Base-by-base conservation (phyloP, 2,329 filamentous ascomycete genomes). In the Epichloe elymi region DNA sequence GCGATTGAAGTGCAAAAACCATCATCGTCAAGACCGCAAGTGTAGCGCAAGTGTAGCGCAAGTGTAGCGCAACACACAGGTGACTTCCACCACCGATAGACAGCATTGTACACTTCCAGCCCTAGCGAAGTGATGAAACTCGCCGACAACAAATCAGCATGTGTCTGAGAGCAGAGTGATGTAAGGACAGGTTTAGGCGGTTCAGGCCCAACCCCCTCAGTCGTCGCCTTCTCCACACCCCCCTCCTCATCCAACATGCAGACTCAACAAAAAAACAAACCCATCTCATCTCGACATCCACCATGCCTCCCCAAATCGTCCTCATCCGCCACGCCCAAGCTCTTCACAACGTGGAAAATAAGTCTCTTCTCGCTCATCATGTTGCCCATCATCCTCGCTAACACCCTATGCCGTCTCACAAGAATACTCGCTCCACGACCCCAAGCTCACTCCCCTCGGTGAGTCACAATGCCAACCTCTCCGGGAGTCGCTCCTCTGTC, bases 241-340 rank as follows among this genome's bases (percentile, higher is more conserved):
- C 15, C 8, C 17, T 40, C 5, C 7, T 2, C 38, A 40, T 19
- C n/a, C 38, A 40, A 10, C 5, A n/a, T n/a, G 14, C 26, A 30
- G 7, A 14, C 36, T 38, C 8, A 17, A 19, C 40, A 42, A 42
- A 3, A 3, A 19, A 19, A 19, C 19, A 19, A 19, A 19, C 11
- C 36, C 17, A 23, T 19, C 17, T 20, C 39, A 40, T 17, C 39
- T 41, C 39, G 19, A 41, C 40, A 39, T 12, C 12, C 23, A 17
- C 19, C 42, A 79, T 80, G 76, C 61, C 76, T 48, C 76, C 75
- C 1, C 77, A 70, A 0, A 59, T 96, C 53, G 86, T 97, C 58
- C 74, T 97, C 61, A 83, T 96, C 61, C 86, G 91, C 58, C 91
- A 97, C 74, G 91, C 87, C 15, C 87, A 97, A 67, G 77, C 73